Evolutionary conservation across 2,329 filamentous ascomycete genomes (phyloP), one percentile per base, ranked within the genome.

Genomic region (Zymoseptoria crescenta): DNA sequence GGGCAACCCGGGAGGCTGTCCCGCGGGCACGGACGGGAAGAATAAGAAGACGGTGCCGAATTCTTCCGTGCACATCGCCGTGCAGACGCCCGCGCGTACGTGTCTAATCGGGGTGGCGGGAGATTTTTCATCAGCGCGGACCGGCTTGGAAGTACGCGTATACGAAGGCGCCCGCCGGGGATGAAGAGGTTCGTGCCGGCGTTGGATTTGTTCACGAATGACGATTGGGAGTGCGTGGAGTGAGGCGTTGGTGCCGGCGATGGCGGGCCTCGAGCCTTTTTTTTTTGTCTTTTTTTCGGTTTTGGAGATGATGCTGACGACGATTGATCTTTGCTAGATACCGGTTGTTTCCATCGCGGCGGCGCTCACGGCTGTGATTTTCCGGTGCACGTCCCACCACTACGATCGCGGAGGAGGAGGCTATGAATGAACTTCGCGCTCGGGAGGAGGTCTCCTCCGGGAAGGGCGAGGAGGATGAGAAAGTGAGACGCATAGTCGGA

Each of bases 181-280:
- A 79, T 80, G 77, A 79, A 78, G 67, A 75, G 73, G 5, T 78
- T 80, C 61, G 75, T 79, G 59, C 78, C 78, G 73, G 71, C 79
- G 78, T 68, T 86, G n/a, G 86, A 82, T 66, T 76, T 85, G 58
- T 77, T 86, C 62, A 86, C 82, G 48, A 82, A 76, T 52, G 84
- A n/a, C 83, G 2, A 77, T 83, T 51, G 82, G 82, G 2, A 79
- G 82, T 1, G 81, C 81, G 30, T 73, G 90, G 21, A 83, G 81
- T 2, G 82, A 86, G 65, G 81, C 85, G 2, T 74, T 89, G 10
- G 80, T 83, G 1, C 83, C 85, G 0, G 74, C 79, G 4, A 81
- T 83, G 6, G 80, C 80, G 58, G 83, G 90, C 69, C 87, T 87
- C 21, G 78, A 9, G 30, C 9, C 30, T 35, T 10, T 6, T 35